These are phyloP conservation scores for Citrullus colocynthis DNA, from an alignment of 306 rosid species.

Conservation along the genomic window DNA sequence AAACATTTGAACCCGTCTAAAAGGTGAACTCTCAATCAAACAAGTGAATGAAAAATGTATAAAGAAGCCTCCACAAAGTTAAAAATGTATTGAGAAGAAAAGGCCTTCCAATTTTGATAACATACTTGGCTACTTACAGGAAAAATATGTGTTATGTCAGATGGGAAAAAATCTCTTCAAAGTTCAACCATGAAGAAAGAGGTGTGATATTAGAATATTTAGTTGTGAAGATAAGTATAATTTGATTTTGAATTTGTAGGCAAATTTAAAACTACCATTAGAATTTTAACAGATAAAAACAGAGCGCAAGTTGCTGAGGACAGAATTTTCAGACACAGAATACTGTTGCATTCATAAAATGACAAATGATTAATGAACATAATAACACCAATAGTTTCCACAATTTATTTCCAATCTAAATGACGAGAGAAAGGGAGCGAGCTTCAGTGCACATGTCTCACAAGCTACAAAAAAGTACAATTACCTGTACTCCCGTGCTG, in stretches of 20 bases:
- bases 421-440: neutral
- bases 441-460: neutral
- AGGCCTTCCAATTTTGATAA: neutral
- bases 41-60: neutral
- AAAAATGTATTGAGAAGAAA: neutral
- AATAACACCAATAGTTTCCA: neutral
- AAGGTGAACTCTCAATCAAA: neutral
- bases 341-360: neutral
- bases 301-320: neutral
- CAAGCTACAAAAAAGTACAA: neutral
- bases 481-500: slow-evolving; percentile 58
- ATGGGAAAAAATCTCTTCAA: neutral
- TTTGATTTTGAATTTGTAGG: neutral
- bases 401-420: neutral
- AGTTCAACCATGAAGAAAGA: too few relatives aligned
- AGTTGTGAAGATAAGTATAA: neutral
- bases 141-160: neutral
- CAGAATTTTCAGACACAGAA: neutral
- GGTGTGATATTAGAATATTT: neutral
- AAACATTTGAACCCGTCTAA: neutral
- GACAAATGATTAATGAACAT: neutral
- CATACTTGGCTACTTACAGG: neutral
- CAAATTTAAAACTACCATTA: neutral
- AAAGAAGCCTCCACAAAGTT: neutral
- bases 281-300: neutral